Conservation (phyloP, 73 alveolate species). For the Paramecium sonneborni region DNA sequence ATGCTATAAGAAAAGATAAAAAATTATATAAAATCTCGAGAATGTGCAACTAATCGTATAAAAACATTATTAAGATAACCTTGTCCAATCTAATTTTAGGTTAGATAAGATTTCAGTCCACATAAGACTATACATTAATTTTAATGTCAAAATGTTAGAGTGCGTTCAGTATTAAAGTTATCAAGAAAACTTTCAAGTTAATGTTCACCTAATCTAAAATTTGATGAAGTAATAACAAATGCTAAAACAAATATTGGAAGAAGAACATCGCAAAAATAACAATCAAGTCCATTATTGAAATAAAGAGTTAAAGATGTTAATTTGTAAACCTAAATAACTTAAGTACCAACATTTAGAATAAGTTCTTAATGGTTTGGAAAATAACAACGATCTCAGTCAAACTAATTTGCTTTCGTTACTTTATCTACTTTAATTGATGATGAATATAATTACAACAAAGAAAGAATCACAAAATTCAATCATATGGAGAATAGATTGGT, state of each 20-base stretch:
- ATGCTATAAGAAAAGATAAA: slow-evolving; percentile 32
- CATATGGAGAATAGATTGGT: background rate
- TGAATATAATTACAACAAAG: background rate
- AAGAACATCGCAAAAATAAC: background rate
- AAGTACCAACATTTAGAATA: background rate
- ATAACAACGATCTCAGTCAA: background rate
- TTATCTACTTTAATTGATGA: slow-evolving; percentile 15
- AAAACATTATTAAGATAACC: background rate
- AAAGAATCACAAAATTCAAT: background rate
- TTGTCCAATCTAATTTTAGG: background rate
- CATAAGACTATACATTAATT: background rate
- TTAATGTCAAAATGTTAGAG: background rate
- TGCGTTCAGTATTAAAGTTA: background rate
- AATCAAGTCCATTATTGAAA: background rate
- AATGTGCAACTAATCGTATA: background rate
- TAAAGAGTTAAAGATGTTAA: slow-evolving; percentile 5
- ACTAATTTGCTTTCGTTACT: slow-evolving; percentile 1
- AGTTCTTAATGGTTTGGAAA: slow-evolving; percentile 18
- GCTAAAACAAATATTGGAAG: background rate
- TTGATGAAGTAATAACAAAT: background rate
- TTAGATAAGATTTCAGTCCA: background rate
- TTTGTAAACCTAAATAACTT: background rate
- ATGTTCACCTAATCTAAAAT: background rate
- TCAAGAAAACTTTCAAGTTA: background rate
- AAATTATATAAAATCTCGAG: slow-evolving; percentile 9